Evolutionary conservation across 768 basidiomycete genomes (phyloP), one percentile per base, ranked within the genome.

Genomic region (Leccinum subtestaceum): DNA sequence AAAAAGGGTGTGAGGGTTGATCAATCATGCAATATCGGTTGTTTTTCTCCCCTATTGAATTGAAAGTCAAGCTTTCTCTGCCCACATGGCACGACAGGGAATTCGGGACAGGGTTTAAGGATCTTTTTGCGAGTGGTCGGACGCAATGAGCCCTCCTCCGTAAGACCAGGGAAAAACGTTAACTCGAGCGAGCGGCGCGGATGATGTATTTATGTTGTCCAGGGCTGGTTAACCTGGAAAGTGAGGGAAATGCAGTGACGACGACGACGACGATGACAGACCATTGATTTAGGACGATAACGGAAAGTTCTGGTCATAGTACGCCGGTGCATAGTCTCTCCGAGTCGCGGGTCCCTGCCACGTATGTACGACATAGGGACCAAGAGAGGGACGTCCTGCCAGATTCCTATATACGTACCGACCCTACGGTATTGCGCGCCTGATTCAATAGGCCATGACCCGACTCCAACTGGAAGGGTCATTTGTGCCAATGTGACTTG

Each of bases 381-480:
- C 11, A 12, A 45, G n/a, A 45, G 43, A 45, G 45, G 45, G 25
- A 25, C 47, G 25, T 48, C 47, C 11, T 48, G 23, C 12, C 15
- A 46, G n/a, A 23, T 21, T 9, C 54, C 63, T 36, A 31, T 31
- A 31, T 31, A 31, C 29, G 63, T 47, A 3, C 13, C 27, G 27
- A 21, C 55, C 63, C 63, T 31, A 31, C 29, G 29, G 63, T 27
- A 31, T 50, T n/a, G 13, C 17, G 13, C 13, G 8, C 9, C 49
- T 40, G 23, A 34, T 60, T 19, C 4, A 10, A 43, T n/a, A n/a
- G 31, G 51, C 0, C 0, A 34, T 17, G 46, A n/a, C 40, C 9
- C 9, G 11, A 45, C 43, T 45, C 19, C 43, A 11, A 45, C 2
- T 45, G 2, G 43, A 45, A 66, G 60, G 63, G 64, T 32, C 56